Conservation (phyloP, 148 eudicot species). For the Rheum nobile region DNA sequence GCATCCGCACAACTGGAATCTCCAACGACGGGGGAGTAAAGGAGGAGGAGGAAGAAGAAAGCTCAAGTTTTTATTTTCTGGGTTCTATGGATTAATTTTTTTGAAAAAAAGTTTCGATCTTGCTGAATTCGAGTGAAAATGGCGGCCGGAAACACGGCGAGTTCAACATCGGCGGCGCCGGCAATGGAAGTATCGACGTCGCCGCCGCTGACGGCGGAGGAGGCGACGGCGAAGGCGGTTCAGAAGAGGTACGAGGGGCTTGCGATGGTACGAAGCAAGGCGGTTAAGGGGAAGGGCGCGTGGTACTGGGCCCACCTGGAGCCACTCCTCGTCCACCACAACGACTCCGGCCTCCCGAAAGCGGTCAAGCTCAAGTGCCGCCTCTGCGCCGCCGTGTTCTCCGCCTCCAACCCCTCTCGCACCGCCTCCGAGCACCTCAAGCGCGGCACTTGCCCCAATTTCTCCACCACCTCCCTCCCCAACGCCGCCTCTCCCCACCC, state of each 20-base stretch:
- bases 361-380: slow-evolving; percentile 79
- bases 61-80: no score
- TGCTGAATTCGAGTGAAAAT: neutral
- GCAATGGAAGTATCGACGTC: slow-evolving; percentile 1
- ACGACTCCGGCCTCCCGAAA: slow-evolving; percentile 51
- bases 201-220: slow-evolving; percentile 33
- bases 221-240: slow-evolving; percentile 41
- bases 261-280: slow-evolving; percentile 63
- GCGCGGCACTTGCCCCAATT: slow-evolving; percentile 82
- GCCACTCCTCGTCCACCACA: slow-evolving; percentile 49
- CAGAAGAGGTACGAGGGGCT: slow-evolving; percentile 67
- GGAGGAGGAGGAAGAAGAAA: neutral
- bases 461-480: slow-evolving; percentile 4
- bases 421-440: slow-evolving; percentile 93
- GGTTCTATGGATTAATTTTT: no score
- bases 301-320: slow-evolving; percentile 96
- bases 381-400: slow-evolving; percentile 55
- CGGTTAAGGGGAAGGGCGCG: slow-evolving; percentile 85
- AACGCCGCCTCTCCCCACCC: slow-evolving; percentile 20
- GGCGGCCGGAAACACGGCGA: neutral
- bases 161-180: neutral
- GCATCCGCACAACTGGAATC: neutral
- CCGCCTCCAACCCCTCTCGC: slow-evolving; percentile 86
- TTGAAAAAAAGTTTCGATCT: neutral
- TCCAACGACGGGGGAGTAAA: neutral